Base-by-base conservation (phyloP, 768 basidiomycete genomes). In the Rhizopogon salebrosus region DNA sequence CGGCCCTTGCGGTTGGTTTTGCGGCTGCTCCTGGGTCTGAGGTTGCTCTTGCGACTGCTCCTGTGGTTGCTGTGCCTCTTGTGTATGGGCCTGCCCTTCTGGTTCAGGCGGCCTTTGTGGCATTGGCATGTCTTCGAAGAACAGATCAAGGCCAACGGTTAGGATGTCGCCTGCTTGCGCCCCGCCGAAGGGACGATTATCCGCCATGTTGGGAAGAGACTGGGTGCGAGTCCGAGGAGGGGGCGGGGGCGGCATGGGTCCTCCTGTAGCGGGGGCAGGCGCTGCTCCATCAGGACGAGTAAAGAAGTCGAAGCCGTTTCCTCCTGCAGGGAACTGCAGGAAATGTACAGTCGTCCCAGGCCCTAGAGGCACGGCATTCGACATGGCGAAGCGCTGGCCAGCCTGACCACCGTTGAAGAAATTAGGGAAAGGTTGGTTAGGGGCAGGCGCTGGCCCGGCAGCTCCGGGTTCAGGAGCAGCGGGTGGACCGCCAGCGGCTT, bases 141-240 rank as follows among this genome's bases (percentile, higher is more conserved):
- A 66, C 61, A 75, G 68, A 51, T 75, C 73, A 26, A 75, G 56
- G n/a, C 74, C 74, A 48, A 75, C 68, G 18, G 73, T 72, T 23
- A 75, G 3, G 5, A 71, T 54, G 39, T 67, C 66, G 1, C 61
- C 48, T 49, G 52, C 67, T 56, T 24, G 11, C 39, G 24, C 40
- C 38, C 35, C 43, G 2, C 35, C 35, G 38, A 56, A 53, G 0
- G 48, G 4, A 38, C 45, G 23, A 57, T 59, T 60, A 24, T 66
- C 49, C 53, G 60, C 54, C 23, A 64, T 53, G 14, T 58, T 46
- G 49, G 62, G 16, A 60, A 60, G 54, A 27, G 18, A 56, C 40
- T 54, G 53, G 10, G 57, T 45, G 51, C 57, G 22, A n/a, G 43
- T 16, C 18, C 43, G 14, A 31, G 39, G 57, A n/a, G 34, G 16